Conservation (phyloP, 1,284 basidiomycete genomes). For the Pseudozyma thailandica region DNA sequence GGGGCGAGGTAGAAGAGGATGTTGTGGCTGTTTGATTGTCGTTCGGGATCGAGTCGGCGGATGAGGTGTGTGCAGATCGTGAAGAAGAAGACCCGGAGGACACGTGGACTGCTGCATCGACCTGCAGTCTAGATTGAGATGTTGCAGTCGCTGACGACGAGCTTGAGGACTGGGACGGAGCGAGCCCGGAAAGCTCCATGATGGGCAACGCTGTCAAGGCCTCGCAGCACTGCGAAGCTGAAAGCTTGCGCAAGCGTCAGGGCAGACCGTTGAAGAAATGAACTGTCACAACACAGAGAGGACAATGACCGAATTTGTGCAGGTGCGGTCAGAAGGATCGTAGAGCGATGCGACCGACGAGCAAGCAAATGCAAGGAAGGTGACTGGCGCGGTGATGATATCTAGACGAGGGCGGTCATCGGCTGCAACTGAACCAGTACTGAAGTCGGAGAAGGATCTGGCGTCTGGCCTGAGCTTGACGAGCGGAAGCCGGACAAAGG, state of each 20-base stretch:
- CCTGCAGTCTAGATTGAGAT: constrained; percentile 6
- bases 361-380: too few species aligned
- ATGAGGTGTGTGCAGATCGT: constrained; percentile 25
- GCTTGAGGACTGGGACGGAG: constrained; percentile 10
- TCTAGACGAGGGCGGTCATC: not conserved
- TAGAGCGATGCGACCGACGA: too few species aligned
- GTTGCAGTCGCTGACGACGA: constrained; percentile 11
- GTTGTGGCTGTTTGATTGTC: constrained; percentile 12
- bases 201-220: constrained; percentile 1
- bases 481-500: constrained; percentile 16
- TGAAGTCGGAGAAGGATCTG: not conserved
- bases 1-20: constrained; percentile 20
- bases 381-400: too few species aligned
- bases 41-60: constrained; percentile 13
- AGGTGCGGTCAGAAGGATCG: too few species aligned
- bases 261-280: too few species aligned
- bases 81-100: constrained; percentile 35
- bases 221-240: constrained; percentile 5
- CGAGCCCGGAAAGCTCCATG: constrained; percentile 16
- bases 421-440: not conserved
- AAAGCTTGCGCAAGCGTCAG: not conserved
- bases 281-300: not conserved
- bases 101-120: constrained; percentile 11
- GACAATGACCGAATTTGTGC: too few species aligned
- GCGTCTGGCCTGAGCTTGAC: constrained; percentile 2